Conservation (phyloP, 2,329 filamentous ascomycete genomes). For the Ceratocystis albifundus region DNA sequence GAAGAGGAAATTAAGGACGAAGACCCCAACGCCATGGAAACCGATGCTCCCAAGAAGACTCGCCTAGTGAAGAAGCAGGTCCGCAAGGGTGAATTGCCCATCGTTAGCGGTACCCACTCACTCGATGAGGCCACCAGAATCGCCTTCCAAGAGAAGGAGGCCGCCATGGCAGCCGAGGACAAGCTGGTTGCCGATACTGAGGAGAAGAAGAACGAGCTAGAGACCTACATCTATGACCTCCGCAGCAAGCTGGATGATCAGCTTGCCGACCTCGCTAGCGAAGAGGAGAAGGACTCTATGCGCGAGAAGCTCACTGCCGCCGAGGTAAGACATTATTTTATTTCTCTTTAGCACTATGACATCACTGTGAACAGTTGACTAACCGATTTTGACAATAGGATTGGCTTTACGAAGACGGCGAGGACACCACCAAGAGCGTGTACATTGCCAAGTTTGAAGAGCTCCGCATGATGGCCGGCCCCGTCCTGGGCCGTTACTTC, state of each 20-base stretch:
- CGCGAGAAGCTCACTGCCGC: conserved; percentile 68
- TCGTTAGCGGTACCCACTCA: conserved; percentile 70
- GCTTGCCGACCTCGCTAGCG: conserved; percentile 76
- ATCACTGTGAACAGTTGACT: neutral
- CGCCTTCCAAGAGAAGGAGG: conserved; percentile 66
- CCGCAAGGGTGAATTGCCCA: conserved; percentile 87
- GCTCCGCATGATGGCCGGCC: conserved; percentile 78
- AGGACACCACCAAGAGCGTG: conserved; percentile 84
- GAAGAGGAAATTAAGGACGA: conserved; percentile 83
- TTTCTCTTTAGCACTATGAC: neutral
- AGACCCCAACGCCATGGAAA: conserved; percentile 31
- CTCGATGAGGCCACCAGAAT: conserved; percentile 60
- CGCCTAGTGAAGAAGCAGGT: conserved; percentile 99
- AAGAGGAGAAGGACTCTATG: conserved; percentile 84
- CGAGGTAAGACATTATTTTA: conserved; percentile 56
- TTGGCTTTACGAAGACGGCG: conserved; percentile 96
- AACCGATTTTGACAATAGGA: conserved; percentile 47
- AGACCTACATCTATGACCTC: conserved; percentile 93
- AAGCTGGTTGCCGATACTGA: conserved; percentile 97
- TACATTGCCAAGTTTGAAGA: conserved; percentile 95
- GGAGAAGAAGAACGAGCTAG: conserved; percentile 99
- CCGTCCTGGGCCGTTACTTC: conserved; percentile 86
- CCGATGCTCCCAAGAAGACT: conserved; percentile 54
- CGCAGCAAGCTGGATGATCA: conserved; percentile 89
- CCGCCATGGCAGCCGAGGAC: conserved; percentile 90